phyloP scores from a whole-genome alignment of 1,284 basidiomycete species.

The Fomitopsis schrenkii region DNA sequence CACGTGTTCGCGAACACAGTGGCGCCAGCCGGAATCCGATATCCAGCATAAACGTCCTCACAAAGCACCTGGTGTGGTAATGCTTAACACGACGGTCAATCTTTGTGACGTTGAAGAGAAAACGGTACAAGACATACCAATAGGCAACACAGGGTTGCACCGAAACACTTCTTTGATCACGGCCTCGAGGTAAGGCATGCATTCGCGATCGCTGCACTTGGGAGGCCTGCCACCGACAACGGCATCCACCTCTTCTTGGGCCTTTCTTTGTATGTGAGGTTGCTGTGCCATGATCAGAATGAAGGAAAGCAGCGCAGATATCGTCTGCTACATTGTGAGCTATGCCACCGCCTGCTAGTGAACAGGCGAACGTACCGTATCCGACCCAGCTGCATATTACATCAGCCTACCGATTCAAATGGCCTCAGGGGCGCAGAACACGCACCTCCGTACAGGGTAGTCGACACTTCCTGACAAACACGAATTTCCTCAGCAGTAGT shows the following conservation, averaged over 20 bases:
- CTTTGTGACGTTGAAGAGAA: too few relatives aligned
- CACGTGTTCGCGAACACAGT: conserved; percentile 24
- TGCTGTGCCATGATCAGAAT: conserved; percentile 40
- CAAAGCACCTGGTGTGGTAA: conserved; percentile 19
- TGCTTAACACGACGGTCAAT: background rate
- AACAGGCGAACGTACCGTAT: background rate
- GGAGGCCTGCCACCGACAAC: conserved; percentile 42
- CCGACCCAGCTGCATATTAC: background rate
- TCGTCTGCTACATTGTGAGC: conserved; percentile 25
- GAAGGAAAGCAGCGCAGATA: conserved; percentile 36
- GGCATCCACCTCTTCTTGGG: conserved; percentile 42
- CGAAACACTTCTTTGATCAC: conserved; percentile 40
- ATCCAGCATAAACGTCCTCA: conserved; percentile 26
- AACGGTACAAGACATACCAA: conserved; percentile 10
- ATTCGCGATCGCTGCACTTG: conserved; percentile 36
- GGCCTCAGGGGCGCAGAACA: too few relatives aligned
- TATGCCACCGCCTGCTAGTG: too few relatives aligned
- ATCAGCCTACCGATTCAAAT: background rate
- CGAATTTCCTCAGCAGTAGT: background rate
- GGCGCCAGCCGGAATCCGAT: conserved; percentile 25
- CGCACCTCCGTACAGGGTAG: background rate
- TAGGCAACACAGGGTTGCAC: conserved; percentile 25
- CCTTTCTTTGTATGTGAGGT: conserved; percentile 38
- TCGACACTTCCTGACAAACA: background rate
- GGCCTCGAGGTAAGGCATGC: conserved; percentile 42